These are phyloP conservation scores for Amyloporia xantha DNA, from an alignment of 768 basidiomycete species.

Conservation along the genomic window DNA sequence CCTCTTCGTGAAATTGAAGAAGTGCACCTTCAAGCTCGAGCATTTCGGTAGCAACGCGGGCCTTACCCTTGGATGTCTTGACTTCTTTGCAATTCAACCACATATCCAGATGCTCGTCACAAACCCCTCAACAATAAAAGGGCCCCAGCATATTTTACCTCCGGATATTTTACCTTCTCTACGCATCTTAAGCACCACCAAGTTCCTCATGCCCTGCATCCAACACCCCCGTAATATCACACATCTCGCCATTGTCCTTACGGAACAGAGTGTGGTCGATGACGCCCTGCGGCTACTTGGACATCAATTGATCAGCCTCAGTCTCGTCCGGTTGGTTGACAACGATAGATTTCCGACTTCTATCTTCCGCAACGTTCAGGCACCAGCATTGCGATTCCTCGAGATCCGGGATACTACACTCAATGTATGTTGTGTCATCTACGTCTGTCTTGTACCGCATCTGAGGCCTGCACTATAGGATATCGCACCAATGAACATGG, in stretches of 20 bases:
- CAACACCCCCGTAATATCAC: neutral
- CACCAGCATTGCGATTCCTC: neutral
- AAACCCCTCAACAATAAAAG: neutral
- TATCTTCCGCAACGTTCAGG: neutral
- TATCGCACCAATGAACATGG: no score
- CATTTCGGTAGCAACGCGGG: neutral
- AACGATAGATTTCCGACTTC: neutral
- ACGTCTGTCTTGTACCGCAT: no score
- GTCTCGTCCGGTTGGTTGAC: neutral
- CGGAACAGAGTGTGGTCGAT: neutral
- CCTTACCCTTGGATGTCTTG: neutral
- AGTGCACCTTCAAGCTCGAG: neutral
- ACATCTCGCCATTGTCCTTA: neutral
- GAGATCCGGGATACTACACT: neutral
- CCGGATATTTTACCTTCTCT: neutral
- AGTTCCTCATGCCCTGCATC: neutral
- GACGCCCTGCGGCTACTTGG: neutral
- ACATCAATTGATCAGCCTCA: neutral
- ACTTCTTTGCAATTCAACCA: neutral
- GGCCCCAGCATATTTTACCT: neutral
- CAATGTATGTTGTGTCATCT: neutral
- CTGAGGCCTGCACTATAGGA: no score
- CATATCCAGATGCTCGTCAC: neutral
- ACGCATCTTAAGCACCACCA: neutral
- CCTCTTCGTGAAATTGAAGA: neutral